phyloP scores from a whole-genome alignment of 75 land plant species.

The Chamaecyparis obtusa region DNA sequence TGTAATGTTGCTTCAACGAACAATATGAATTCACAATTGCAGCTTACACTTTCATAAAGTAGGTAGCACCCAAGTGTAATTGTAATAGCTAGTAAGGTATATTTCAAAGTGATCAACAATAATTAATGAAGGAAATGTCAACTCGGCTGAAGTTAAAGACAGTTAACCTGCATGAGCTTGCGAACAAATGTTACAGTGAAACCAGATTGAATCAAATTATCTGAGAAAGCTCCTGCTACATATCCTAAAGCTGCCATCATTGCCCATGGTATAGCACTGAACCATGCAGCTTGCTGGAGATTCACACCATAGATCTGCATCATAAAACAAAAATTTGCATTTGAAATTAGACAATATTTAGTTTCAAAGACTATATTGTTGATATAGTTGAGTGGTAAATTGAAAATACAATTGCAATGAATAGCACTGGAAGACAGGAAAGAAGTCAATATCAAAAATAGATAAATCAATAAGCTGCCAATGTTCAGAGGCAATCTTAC shows the following conservation, averaged over 20 bases:
- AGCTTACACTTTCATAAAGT: not conserved
- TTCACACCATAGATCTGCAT: conserved; percentile 84
- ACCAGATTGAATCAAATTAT: conserved; percentile 59
- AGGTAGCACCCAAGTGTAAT: not conserved
- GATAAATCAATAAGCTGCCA: not conserved
- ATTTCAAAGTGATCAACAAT: not conserved
- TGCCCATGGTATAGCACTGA: conserved; percentile 97
- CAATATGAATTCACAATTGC: not conserved
- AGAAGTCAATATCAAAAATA: not conserved
- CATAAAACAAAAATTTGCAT: not conserved
- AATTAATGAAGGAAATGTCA: not conserved
- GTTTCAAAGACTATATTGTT: not conserved
- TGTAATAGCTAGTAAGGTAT: not conserved
- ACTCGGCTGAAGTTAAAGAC: not conserved
- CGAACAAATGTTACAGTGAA: conserved; percentile 64
- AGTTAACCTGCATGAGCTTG: conserved; percentile 89
- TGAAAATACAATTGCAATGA: not conserved
- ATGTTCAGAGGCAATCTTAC: conserved; percentile 31
- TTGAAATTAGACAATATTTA: conserved; percentile 12
- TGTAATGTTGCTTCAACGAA: not conserved
- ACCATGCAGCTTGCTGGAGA: conserved; percentile 95
- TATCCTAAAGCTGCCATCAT: conserved; percentile 89
- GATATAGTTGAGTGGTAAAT: not conserved
- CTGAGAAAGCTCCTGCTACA: conserved; percentile 77
- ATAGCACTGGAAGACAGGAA: not conserved